A percentile compares a stretch with the other conserved stretches of the same genome.
Conservation (phyloP, 2,329 filamentous ascomycete genomes). For the Colletotrichum sojae region DNA sequence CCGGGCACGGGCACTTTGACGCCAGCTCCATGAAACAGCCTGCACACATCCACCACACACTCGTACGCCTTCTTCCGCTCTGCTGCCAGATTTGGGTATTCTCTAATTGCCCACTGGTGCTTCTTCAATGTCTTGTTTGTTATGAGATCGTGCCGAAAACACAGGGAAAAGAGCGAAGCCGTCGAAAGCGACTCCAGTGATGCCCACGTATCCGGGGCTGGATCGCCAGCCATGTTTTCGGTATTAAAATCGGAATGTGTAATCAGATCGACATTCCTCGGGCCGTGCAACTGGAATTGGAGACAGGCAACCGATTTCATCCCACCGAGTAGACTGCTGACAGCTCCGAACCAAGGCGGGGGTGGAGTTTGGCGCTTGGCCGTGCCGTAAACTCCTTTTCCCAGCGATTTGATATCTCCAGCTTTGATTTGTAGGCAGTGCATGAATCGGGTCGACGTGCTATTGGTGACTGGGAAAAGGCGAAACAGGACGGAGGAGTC, state of each 20-base stretch:
- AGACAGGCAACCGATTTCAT: constrained; percentile 15
- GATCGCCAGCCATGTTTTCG: neutral
- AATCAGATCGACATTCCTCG: neutral
- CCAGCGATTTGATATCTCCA: neutral
- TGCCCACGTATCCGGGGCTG: neutral
- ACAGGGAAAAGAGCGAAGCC: constrained; percentile 18
- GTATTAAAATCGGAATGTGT: neutral
- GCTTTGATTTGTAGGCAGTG: constrained; percentile 1
- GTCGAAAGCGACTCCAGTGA: neutral
- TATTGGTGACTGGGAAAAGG: neutral
- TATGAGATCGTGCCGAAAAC: constrained; percentile 18
- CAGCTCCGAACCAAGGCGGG: constrained; percentile 1
- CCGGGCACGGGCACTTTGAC: constrained; percentile 1
- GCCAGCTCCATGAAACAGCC: constrained; percentile 15
- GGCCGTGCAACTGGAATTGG: constrained; percentile 3
- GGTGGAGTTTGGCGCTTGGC: neutral
- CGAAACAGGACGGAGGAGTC: neutral
- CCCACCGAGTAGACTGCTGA: neutral
- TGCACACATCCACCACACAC: constrained; percentile 7
- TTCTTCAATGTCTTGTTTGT: neutral
- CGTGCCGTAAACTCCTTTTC: neutral
- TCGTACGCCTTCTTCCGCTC: constrained; percentile 1
- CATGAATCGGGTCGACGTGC: neutral
- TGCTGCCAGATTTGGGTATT: neutral
- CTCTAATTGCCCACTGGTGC: neutral